phyloP scores from a whole-genome alignment of 2,329 filamentous ascomycete genomes.

The Talaromyces albobiverticillius region DNA sequence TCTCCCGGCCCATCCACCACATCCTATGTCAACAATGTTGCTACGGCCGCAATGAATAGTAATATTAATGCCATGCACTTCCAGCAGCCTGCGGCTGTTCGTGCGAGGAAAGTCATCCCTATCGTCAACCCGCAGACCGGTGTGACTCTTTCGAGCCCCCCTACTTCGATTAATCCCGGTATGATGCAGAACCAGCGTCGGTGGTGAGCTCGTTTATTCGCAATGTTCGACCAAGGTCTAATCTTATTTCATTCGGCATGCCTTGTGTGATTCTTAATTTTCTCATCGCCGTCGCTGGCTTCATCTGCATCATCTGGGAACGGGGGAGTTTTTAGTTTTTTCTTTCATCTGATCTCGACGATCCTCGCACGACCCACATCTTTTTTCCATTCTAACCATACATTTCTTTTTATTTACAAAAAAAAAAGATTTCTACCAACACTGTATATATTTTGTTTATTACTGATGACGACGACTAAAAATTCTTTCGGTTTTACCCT shows the following conservation, averaged over 20 bases:
- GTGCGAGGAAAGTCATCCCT: constrained; percentile 90
- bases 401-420: constrained; percentile 1
- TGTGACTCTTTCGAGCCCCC: constrained; percentile 82
- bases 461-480: constrained; percentile 21
- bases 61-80: constrained; percentile 67
- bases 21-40: constrained; percentile 41
- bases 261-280: constrained; percentile 17
- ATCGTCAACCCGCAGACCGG: constrained; percentile 96
- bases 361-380: constrained; percentile 9
- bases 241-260: constrained; percentile 28
- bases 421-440: constrained; percentile 11
- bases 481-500: constrained; percentile 23
- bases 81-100: constrained; percentile 85
- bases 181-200: constrained; percentile 56
- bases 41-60: constrained; percentile 66
- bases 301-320: constrained; percentile 31
- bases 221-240: constrained; percentile 22
- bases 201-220: constrained; percentile 32
- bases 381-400: constrained; percentile 1
- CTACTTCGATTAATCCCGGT: constrained; percentile 66
- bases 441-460: constrained; percentile 15
- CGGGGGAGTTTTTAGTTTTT: neutral
- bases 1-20: constrained; percentile 55
- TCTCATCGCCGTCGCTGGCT: constrained; percentile 27
- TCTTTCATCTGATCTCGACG: constrained; percentile 11